Evolutionary conservation across 306 rosid species (phyloP).

Genomic region (Vachellia collinsii): DNA sequence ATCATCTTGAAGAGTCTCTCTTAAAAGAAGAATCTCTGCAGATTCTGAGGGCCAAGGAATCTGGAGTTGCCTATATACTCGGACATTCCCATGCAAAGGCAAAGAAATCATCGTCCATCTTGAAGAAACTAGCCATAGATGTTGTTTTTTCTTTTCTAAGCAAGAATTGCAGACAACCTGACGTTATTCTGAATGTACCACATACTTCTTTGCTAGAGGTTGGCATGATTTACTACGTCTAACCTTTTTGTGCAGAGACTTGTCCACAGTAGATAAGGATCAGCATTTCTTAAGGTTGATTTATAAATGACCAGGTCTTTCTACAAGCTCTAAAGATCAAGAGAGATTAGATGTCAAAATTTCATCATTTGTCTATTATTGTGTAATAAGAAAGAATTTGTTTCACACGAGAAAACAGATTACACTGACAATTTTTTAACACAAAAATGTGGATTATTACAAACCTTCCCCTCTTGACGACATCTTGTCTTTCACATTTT

Average conservation of each 20-base stretch:
- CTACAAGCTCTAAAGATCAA: neutral
- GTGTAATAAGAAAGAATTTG: conserved; percentile 29
- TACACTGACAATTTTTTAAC: conserved; percentile 8
- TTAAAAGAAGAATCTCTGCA: conserved; percentile 54
- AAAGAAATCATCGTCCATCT: conserved; percentile 65
- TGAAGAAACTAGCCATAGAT: conserved; percentile 69
- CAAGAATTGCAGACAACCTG: conserved; percentile 71
- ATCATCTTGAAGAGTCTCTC: conserved; percentile 28
- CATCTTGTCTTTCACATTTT: no score
- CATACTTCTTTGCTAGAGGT: conserved; percentile 76
- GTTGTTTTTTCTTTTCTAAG: conserved; percentile 64
- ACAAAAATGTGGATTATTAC: neutral
- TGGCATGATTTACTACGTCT: conserved; percentile 83
- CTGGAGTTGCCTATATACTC: conserved; percentile 72
- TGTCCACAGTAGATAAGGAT: neutral
- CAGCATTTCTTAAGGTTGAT: conserved; percentile 36
- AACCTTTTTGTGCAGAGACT: conserved; percentile 24
- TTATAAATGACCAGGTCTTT: conserved; percentile 22
- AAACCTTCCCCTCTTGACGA: neutral
- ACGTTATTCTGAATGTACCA: conserved; percentile 63
- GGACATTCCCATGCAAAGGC: conserved; percentile 82
- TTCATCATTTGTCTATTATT: conserved; percentile 32
- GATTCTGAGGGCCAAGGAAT: conserved; percentile 72
- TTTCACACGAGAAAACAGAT: conserved; percentile 29
- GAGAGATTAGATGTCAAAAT: conserved; percentile 22